Base-by-base conservation (phyloP, 306 rosid genomes). In the Sicyos baderoa region DNA sequence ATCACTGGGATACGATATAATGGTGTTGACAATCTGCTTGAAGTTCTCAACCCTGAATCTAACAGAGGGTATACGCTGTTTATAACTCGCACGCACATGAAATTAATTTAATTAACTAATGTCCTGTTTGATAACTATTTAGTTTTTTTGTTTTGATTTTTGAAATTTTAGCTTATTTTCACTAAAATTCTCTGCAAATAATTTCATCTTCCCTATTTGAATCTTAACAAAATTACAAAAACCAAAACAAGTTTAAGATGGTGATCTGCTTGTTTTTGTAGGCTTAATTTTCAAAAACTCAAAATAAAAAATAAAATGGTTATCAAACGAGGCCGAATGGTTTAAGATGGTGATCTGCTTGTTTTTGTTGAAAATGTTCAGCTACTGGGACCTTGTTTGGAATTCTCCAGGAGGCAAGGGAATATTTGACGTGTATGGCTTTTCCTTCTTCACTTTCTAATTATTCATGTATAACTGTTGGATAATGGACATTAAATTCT, bases 311-410 rank as follows among this genome's bases (percentile, higher is more conserved):
- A 35, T 35, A 35, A 35, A 35, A 35, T 35, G 42, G 42, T 35
- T 35, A 35, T 35, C 42, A 35, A 35, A 35, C 42, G 42, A 8
- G 42, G 8, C 7, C 42, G 32, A 55, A 0, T n/a, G 7, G 42
- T 10, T 54, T 16, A 19, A 54, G 17, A 54, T 19, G 21, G 21
- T 22, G 21, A 54, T 50, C 54, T 50, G 54, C 21, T 32, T 59
- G 47, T 32, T 32, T 23, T 68, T 14, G n/a, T 51, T 25, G 7
- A 23, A 35, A 70, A 17, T 81, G 42, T 84, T 71, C 64, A 93
- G 99, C 94, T 93, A 90, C 73, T 93, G 99, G 99, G 99, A 93
- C 78, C 85, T 93, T 77, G 88, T 93, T 50, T 90, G 99, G 99
- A 86, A 86, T 79, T 81, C 94, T 42, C 94, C 97, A 2, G 94